These are phyloP conservation scores for Suillus variegatus DNA, from an alignment of 768 basidiomycete genomes.

Conservation along the genomic window DNA sequence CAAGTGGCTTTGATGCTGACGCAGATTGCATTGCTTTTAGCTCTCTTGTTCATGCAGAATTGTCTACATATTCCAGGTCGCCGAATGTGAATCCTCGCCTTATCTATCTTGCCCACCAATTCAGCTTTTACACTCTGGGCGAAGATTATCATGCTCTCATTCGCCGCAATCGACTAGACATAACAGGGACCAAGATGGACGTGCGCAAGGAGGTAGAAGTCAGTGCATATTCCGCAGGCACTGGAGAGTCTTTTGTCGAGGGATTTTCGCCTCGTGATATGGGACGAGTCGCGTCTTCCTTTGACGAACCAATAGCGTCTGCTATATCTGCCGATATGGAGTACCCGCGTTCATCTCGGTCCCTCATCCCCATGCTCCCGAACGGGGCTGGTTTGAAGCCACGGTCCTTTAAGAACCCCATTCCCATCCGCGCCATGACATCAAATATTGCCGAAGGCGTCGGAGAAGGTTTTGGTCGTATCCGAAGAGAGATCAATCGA, in stretches of 20 bases:
- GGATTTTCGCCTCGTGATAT: constrained; percentile 48
- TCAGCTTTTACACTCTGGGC: constrained; percentile 74
- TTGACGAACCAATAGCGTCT: constrained; percentile 77
- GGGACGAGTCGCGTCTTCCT: constrained; percentile 43
- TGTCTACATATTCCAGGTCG: constrained; percentile 69
- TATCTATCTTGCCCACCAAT: constrained; percentile 84
- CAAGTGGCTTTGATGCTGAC: constrained; percentile 14
- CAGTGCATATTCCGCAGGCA: constrained; percentile 46
- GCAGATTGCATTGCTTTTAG: constrained; percentile 32
- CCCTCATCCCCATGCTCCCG: constrained; percentile 76
- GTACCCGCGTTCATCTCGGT: constrained; percentile 37
- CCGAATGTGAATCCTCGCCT: constrained; percentile 64
- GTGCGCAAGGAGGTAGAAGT: constrained; percentile 75
- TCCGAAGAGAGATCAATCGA: constrained; percentile 56
- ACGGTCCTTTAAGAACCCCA: constrained; percentile 42
- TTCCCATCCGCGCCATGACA: constrained; percentile 59
- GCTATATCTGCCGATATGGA: constrained; percentile 70
- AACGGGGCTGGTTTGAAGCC: constrained; percentile 58
- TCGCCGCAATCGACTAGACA: constrained; percentile 60
- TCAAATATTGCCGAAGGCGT: constrained; percentile 54
- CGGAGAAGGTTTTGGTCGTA: constrained; percentile 59
- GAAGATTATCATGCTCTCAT: constrained; percentile 83
- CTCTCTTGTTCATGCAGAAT: constrained; percentile 78
- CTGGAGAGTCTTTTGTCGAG: constrained; percentile 54
- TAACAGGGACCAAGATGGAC: constrained; percentile 58